Conservation (phyloP, 345 rosid species). For the Citrus maxima region DNA sequence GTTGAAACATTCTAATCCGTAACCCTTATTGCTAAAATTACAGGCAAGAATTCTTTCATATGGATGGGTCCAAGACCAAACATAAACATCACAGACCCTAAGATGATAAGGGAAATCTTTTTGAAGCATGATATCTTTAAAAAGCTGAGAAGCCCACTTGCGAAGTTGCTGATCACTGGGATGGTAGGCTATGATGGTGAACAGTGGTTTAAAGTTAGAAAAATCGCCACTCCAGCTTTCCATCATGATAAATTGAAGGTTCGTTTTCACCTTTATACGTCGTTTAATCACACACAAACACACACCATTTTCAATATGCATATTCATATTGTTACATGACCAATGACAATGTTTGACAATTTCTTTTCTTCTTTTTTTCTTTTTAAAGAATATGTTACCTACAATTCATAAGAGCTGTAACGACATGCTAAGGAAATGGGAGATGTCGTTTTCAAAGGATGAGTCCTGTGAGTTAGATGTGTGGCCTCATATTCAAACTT, state of each 20-base stretch:
- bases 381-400: constrained; percentile 13
- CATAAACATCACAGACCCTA: constrained; percentile 40
- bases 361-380: not conserved
- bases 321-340: not conserved
- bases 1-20: too few species aligned
- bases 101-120: constrained; percentile 42
- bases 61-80: constrained; percentile 18
- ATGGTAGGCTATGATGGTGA: constrained; percentile 37
- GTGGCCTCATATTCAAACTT: constrained; percentile 21
- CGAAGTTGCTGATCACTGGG: constrained; percentile 29
- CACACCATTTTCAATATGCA: not conserved
- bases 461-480: constrained; percentile 18
- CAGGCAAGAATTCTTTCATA: too few species aligned
- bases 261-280: too few species aligned
- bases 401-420: constrained; percentile 21
- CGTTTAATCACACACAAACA: not conserved
- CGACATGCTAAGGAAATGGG: constrained; percentile 34
- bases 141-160: constrained; percentile 31
- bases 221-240: constrained; percentile 55
- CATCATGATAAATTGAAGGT: constrained; percentile 64
- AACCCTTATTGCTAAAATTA: too few species aligned
- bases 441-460: not conserved
- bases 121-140: constrained; percentile 32
- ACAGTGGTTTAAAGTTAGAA: constrained; percentile 51
- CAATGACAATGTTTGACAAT: not conserved